phyloP scores from a whole-genome alignment of 306 rosid species.

The Neltuma alba region DNA sequence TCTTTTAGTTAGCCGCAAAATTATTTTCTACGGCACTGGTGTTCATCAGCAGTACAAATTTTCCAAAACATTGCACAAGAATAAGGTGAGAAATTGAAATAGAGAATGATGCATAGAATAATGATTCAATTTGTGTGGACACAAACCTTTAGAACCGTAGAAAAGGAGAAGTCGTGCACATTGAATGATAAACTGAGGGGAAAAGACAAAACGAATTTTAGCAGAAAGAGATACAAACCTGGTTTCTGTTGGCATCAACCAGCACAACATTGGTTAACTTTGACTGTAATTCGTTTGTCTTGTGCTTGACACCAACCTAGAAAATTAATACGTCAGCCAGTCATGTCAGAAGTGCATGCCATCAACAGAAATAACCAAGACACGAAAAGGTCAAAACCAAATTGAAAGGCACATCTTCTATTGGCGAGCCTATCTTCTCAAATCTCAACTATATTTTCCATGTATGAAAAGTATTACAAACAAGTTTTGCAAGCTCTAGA shows the following conservation, averaged over 20 bases:
- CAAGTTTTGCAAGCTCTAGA: slow-evolving; percentile 26
- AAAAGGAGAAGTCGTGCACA: slow-evolving; percentile 5
- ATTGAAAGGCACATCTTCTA: slow-evolving; percentile 12
- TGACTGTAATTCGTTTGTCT: slow-evolving; percentile 83
- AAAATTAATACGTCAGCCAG: slow-evolving; percentile 31
- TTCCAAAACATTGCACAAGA: no score
- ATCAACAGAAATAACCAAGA: slow-evolving; percentile 21
- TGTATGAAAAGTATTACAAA: slow-evolving; percentile 13
- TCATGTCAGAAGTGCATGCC: slow-evolving; percentile 24
- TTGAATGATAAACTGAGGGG: not conserved
- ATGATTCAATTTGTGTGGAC: not conserved
- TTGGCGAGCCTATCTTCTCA: not conserved
- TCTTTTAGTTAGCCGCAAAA: not conserved
- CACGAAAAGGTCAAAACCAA: slow-evolving; percentile 6
- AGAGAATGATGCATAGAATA: no score
- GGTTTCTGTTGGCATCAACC: slow-evolving; percentile 85
- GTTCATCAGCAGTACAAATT: no score
- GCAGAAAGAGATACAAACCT: slow-evolving; percentile 53
- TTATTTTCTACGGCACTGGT: not conserved
- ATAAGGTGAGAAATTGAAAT: no score
- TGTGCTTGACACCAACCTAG: slow-evolving; percentile 88
- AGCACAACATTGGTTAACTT: slow-evolving; percentile 71
- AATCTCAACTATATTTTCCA: slow-evolving; percentile 11
- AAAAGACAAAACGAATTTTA: not conserved
- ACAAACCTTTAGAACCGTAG: not conserved